Conservation (phyloP, 140 eudicot genomes). For the Bidens hawaiensis region DNA sequence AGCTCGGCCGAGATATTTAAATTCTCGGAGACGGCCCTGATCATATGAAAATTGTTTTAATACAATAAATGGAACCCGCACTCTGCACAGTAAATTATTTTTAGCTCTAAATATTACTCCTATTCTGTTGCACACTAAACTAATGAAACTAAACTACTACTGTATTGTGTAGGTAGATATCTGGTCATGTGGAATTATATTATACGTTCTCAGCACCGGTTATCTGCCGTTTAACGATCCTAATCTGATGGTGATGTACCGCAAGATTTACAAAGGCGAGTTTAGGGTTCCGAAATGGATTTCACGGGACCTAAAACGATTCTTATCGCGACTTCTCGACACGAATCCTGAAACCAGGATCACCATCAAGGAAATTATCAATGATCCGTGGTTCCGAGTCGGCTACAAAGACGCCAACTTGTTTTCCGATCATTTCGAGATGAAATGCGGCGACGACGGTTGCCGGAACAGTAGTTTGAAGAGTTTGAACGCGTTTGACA, state of each 20-base stretch:
- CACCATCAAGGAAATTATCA: neutral
- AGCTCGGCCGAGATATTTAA: too few species aligned
- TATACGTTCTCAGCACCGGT: conserved; percentile 19
- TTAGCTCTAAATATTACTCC: too few species aligned
- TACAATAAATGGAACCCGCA: too few species aligned
- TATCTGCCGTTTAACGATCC: conserved; percentile 24
- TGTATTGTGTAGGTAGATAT: conserved; percentile 25
- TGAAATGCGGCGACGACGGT: neutral
- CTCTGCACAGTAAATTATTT: too few species aligned
- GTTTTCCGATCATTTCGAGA: conserved; percentile 8
- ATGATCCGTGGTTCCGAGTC: conserved; percentile 52
- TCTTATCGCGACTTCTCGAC: conserved; percentile 21
- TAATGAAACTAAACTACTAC: too few species aligned
- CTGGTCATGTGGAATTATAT: conserved; percentile 23
- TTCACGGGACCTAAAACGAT: conserved; percentile 11
- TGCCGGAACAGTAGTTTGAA: conserved; percentile 7
- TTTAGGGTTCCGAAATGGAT: conserved; percentile 16
- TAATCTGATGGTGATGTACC: conserved; percentile 25
- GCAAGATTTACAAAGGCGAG: conserved; percentile 15
- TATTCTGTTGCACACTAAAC: too few species aligned
- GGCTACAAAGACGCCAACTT: conserved; percentile 22
- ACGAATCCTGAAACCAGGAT: conserved; percentile 22
- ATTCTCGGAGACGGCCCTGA: too few species aligned
- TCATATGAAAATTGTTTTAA: too few species aligned
- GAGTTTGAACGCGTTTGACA: conserved; percentile 54